Percentiles rank a stretch among this genome's conserved stretches.
phyloP scores from a whole-genome alignment of 2,329 filamentous ascomycete genomes.

The Graphilbum sp. region DNA sequence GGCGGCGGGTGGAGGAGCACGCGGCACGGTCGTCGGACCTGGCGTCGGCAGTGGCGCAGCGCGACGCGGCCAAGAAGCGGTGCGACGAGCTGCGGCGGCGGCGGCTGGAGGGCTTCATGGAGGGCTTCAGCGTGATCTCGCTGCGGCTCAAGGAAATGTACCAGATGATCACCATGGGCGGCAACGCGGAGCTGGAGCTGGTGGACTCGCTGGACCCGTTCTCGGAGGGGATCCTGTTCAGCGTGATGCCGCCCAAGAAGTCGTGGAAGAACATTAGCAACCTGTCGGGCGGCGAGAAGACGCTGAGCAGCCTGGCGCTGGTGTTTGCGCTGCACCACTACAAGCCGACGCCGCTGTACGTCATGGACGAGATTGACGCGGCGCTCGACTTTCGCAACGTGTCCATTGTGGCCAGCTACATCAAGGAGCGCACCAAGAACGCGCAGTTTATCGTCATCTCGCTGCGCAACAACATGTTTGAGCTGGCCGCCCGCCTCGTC shows the following conservation, averaged over 20 bases:
- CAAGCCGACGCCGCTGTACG: constrained; percentile 91
- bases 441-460: constrained; percentile 99
- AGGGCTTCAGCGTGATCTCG: constrained; percentile 88
- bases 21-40: constrained; percentile 54
- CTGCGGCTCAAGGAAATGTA: constrained; percentile 98
- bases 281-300: constrained; percentile 92
- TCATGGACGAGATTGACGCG: constrained; percentile 99
- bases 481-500: constrained; percentile 84
- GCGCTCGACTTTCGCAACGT: constrained; percentile 96
- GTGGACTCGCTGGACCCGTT: constrained; percentile 95
- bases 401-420: constrained; percentile 95
- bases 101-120: constrained; percentile 94
- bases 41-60: constrained; percentile 55
- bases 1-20: constrained; percentile 22
- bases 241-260: constrained; percentile 99
- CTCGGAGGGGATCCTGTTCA: constrained; percentile 91
- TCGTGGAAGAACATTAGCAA: constrained; percentile 99
- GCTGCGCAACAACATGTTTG: constrained; percentile 98
- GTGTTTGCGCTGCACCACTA: constrained; percentile 99
- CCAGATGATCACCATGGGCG: constrained; percentile 99
- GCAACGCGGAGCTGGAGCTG: constrained; percentile 91
- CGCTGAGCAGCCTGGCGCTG: constrained; percentile 74
- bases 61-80: constrained; percentile 79
- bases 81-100: constrained; percentile 83
- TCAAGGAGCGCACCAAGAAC: constrained; percentile 98